Evolutionary conservation across 441 rosid genomes (phyloP).

Genomic region (Hura crepitans): DNA sequence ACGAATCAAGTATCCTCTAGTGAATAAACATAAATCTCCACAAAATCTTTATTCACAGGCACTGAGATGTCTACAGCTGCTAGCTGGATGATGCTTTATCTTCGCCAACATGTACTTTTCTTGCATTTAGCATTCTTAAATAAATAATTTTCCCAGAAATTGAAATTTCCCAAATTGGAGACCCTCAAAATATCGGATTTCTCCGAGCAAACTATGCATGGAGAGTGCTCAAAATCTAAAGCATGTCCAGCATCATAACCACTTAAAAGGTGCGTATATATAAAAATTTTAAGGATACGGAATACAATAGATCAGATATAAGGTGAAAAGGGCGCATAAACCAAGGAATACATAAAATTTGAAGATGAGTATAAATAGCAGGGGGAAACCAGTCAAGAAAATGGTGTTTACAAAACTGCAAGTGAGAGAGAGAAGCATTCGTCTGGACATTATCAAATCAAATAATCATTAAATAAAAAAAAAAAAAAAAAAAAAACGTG

Average conservation of each 20-base stretch:
- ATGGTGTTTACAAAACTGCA: neutral
- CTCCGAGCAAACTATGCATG: neutral
- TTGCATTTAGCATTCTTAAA: neutral
- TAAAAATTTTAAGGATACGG: neutral
- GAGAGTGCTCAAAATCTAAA: neutral
- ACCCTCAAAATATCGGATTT: neutral
- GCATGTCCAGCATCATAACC: neutral
- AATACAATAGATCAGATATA: neutral
- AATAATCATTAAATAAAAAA: too few relatives aligned
- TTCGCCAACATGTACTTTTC: neutral
- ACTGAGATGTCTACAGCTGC: neutral
- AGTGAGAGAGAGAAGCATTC: neutral
- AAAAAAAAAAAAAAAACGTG: neutral
- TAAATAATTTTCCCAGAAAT: neutral
- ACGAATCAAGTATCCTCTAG: neutral
- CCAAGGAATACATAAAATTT: neutral
- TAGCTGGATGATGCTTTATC: neutral
- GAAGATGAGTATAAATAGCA: too few relatives aligned
- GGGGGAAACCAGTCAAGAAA: conserved; percentile 6
- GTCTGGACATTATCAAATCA: neutral
- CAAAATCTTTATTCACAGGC: neutral
- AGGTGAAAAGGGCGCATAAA: neutral
- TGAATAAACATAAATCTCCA: neutral
- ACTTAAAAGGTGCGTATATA: neutral
- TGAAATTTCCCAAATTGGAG: neutral